These are phyloP conservation scores for Vairimorpha ceranae DNA, from an alignment of 371 early-diverging fungal species.

Conservation along the genomic window DNA sequence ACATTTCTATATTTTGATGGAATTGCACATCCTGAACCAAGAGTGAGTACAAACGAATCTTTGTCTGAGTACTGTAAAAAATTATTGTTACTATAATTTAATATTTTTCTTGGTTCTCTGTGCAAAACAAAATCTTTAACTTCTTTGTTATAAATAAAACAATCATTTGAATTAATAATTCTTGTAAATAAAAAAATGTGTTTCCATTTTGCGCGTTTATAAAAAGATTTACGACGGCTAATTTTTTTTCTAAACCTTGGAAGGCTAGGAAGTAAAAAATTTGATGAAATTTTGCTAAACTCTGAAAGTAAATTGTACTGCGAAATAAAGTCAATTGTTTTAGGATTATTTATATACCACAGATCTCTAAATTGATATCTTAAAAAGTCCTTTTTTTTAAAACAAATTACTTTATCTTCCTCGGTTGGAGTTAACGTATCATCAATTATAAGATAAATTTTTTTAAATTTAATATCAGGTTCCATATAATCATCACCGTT, in stretches of 20 bases:
- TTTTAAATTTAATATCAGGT: conserved; percentile 21
- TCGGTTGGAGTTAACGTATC: not conserved
- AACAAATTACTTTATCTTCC: not conserved
- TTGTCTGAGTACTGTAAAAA: not conserved
- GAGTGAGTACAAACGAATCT: conserved; percentile 37
- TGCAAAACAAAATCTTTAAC: conserved; percentile 7
- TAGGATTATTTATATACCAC: conserved; percentile 5
- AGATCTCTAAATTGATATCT: not conserved
- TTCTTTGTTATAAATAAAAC: conserved; percentile 7
- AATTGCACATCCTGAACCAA: conserved; percentile 88
- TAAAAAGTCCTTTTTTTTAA: not conserved
- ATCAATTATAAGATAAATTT: conserved; percentile 27
- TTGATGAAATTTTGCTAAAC: conserved; percentile 1
- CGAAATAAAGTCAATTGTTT: conserved; percentile 17
- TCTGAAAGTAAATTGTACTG: conserved; percentile 13
- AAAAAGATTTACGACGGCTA: not conserved
- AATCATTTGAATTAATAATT: conserved; percentile 63
- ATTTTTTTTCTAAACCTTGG: not conserved
- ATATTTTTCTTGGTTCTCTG: not conserved
- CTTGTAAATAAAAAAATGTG: not conserved
- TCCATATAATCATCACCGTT: conserved; percentile 42
- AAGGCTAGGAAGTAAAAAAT: conserved; percentile 4
- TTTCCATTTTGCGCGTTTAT: not conserved
- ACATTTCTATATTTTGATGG: conserved; percentile 92
- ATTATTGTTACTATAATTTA: not conserved